phyloP scores from a whole-genome alignment of 192 early-diverging fungal species.

The Rhizoclosmatium sp. region DNA sequence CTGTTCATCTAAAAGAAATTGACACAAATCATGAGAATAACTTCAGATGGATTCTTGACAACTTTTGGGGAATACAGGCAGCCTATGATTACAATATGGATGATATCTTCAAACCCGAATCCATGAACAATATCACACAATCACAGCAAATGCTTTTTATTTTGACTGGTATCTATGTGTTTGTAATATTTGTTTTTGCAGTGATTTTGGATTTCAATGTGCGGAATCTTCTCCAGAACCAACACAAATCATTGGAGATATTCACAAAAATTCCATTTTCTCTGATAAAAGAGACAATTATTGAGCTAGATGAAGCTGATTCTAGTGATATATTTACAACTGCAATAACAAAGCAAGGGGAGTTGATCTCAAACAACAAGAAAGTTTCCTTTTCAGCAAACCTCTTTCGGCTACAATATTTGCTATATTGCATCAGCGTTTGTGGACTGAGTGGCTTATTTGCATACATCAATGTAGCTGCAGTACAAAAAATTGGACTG shows the following conservation, averaged over 20 bases:
- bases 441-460: not conserved
- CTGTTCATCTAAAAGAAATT: no score
- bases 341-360: not conserved
- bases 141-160: no score
- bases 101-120: no score
- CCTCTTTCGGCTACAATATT: not conserved
- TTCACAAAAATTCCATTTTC: not conserved
- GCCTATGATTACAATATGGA: no score
- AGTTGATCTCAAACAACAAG: not conserved
- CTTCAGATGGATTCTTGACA: no score
- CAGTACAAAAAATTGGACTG: not conserved
- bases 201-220: not conserved
- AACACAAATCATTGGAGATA: not conserved
- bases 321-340: not conserved
- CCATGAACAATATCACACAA: no score
- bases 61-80: no score
- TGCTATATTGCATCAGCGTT: not conserved
- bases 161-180: not conserved
- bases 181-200: not conserved
- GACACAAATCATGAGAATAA: no score
- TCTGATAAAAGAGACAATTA: no score
- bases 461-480: not conserved
- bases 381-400: not conserved
- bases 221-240: not conserved
- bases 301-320: not conserved